A percentile compares a stretch with the other conserved stretches of the same genome.
Evolutionary conservation across 441 rosid species (phyloP).

Genomic region (Erysimum cheiri): DNA sequence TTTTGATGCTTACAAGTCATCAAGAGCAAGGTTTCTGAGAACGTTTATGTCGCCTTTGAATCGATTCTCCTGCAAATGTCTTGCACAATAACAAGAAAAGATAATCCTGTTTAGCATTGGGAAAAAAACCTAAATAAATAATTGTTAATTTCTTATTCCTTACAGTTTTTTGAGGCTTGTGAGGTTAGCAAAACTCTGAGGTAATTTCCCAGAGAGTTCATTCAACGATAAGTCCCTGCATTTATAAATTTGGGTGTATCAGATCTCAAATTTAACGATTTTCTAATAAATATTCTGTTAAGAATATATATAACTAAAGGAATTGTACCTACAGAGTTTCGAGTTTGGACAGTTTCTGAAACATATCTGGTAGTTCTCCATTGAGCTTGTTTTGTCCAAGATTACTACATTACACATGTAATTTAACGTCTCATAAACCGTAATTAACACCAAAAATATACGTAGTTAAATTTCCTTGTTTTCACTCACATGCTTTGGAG

Average conservation of each 20-base stretch:
- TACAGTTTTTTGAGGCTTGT: slow-evolving; percentile 66
- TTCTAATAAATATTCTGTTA: not conserved
- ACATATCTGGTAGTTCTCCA: slow-evolving; percentile 84
- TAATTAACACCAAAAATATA: slow-evolving; percentile 7
- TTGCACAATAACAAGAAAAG: slow-evolving; percentile 39
- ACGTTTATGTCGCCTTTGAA: slow-evolving; percentile 72
- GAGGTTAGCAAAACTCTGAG: slow-evolving; percentile 69
- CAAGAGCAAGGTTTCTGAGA: slow-evolving; percentile 71
- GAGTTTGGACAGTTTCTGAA: slow-evolving; percentile 73
- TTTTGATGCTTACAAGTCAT: slow-evolving; percentile 66
- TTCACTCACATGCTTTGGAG: slow-evolving; percentile 70
- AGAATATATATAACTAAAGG: slow-evolving; percentile 26
- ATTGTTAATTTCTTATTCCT: slow-evolving; percentile 38
- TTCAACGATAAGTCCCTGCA: slow-evolving; percentile 82
- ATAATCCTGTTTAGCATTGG: not conserved
- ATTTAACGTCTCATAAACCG: slow-evolving; percentile 5
- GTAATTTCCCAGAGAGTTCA: slow-evolving; percentile 71
- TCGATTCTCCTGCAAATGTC: slow-evolving; percentile 78
- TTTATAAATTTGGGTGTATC: slow-evolving; percentile 6
- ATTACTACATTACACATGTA: slow-evolving; percentile 53
- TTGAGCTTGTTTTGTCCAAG: slow-evolving; percentile 71
- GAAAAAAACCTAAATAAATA: not conserved
- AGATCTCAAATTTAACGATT: slow-evolving; percentile 26
- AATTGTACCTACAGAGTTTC: slow-evolving; percentile 67
- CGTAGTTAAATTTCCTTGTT: not conserved